Evolutionary conservation across 148 eudicot genomes (phyloP), one percentile per base, ranked within the genome.

Genomic region (Vaccinium darrowii): DNA sequence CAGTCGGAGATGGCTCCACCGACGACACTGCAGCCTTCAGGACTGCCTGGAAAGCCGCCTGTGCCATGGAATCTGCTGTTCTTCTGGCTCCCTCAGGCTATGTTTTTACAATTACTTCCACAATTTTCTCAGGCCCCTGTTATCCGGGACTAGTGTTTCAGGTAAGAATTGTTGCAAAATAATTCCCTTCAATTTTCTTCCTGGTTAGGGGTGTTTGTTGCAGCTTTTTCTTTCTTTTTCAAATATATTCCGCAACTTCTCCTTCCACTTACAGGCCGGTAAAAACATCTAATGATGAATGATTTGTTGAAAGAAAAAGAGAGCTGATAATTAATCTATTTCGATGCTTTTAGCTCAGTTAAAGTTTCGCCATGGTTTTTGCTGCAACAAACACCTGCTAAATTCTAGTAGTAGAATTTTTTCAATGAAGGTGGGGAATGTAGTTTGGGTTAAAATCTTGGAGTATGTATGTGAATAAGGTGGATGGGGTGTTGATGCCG

Each of bases 101-200:
- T 30, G 85, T 67, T n/a, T 97, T 97, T 82, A 83, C 88, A 79
- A 90, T 97, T 85, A 92, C 94, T 50, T 97, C 99, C 2, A 92
- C 99, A 2, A 94, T 95, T 39, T 97, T 97, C 82, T 87, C 91
- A 18, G 99, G 99, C 33, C 99, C 99, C 19, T 97, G 99, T 87
- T 86, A 89, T 87, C 94, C 93, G 19, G 99, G 95, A 6, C 89
- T 97, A 16, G 95, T 93, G 5, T 88, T 97, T 49, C 98, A 94
- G 83, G 99, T 96, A 79, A 91, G 84, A 53, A 51, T 76, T 60
- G 63, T 21, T 19, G 67, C 67, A 6, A 54, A 53, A 18, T 3
- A 14, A 8, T 76, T 25, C 56, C 76, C 15, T 21, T 67, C 73
- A 27, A 10, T 27, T 11, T 67, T 27, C 36, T 67, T 12, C 36